Evolutionary conservation across 768 basidiomycete genomes (phyloP), one percentile per base, ranked within the genome.

Genomic region (Psilocybe cubensis): DNA sequence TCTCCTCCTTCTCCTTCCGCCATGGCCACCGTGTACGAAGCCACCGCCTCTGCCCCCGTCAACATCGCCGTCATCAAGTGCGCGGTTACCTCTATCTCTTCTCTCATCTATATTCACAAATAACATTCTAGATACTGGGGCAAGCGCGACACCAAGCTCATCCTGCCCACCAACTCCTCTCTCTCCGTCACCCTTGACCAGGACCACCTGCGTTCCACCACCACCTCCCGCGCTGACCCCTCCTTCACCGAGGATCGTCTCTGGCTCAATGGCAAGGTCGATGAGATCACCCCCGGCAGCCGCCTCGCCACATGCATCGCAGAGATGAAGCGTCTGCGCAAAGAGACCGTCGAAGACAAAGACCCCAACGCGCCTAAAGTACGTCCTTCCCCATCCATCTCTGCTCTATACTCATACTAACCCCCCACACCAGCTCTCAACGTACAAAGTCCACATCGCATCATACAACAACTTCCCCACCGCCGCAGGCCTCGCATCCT

Each of bases 401-500:
- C 18, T 49, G 25, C 46, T 38, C 33, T 42, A 7, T 14, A 18
- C 10, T 42, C 40, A 25, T 27, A 31, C 14, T 40, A 24, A 12
- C n/a, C 20, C 52, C n/a, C 51, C 33, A n/a, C 17, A 38, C 49
- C n/a, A 92, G 88, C 73, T 96, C 33, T 91, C 94, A 0, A 63
- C 76, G 14, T 91, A 77, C 72, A 76, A 82, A 17, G 84, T 98
- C 3, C 95, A 94, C 76, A 94, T 99, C 66, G 86, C 86, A 55
- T 98, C 96, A 6, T 88, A 86, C 77, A 99, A 99, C 83, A 98
- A 98, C 79, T 98, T 99, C 81, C 97, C 97, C 27, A 99, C 97
- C 12, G 97, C 97, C 12, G 97, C 97, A 0, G 97, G 97, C 3
- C 87, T 99, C 43, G 97, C 97, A 1, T 98, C 96, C 1, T 98